Conservation (phyloP, 148 eudicot genomes). For the Chenopodium formosanum region DNA sequence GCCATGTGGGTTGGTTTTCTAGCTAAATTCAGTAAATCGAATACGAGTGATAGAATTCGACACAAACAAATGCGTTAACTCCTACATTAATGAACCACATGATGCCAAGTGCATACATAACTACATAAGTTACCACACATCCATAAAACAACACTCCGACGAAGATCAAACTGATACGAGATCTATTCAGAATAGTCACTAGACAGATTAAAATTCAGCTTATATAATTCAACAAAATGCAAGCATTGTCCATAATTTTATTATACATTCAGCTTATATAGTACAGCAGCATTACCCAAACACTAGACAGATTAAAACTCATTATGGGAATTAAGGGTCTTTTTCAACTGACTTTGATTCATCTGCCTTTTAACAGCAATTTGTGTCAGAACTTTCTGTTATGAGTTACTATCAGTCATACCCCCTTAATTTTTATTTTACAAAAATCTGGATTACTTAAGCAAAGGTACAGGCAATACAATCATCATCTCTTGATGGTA, state of each 20-base stretch:
- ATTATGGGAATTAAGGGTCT: constrained; percentile 38
- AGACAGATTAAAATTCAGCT: neutral
- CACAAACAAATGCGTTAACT: too few species aligned
- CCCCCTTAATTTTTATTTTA: neutral
- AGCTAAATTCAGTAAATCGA: too few species aligned
- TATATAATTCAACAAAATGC: neutral
- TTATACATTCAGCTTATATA: neutral
- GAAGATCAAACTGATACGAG: neutral
- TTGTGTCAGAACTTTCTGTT: constrained; percentile 40
- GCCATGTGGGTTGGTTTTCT: too few species aligned
- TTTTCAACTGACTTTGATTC: constrained; percentile 35
- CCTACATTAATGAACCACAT: too few species aligned
- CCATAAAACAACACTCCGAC: neutral
- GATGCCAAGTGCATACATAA: too few species aligned
- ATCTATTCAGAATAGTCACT: constrained; percentile 5
- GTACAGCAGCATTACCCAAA: neutral
- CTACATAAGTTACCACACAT: neutral
- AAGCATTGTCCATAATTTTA: neutral
- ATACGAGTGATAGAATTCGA: too few species aligned
- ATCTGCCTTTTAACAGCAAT: constrained; percentile 24
- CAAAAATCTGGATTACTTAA: too few species aligned
- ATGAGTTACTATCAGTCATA: constrained; percentile 34
- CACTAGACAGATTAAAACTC: neutral
- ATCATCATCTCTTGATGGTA: too few species aligned
- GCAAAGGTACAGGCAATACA: too few species aligned